Evolutionary conservation across 2,329 filamentous ascomycete genomes (phyloP).

Genomic region (Aspergillus versicolor): DNA sequence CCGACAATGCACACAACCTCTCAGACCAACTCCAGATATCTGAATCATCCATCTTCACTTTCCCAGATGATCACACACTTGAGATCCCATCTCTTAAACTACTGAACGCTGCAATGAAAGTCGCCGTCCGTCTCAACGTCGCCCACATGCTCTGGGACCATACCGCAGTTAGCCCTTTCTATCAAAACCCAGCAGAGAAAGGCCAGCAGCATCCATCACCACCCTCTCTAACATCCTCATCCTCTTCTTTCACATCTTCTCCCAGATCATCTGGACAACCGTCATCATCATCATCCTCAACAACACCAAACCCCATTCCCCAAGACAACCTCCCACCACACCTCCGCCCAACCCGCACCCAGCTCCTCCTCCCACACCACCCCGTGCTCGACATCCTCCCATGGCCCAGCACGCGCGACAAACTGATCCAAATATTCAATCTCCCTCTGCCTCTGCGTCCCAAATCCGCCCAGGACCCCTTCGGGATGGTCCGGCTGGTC

Average conservation of each 20-base stretch:
- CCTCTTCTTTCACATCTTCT: conserved; percentile 1
- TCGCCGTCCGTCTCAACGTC: conserved; percentile 50
- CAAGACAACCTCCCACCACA: conserved; percentile 43
- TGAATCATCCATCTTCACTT: conserved; percentile 25
- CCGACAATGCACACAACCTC: background rate
- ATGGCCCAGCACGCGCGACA: conserved; percentile 57
- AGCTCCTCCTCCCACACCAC: conserved; percentile 55
- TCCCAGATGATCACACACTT: conserved; percentile 51
- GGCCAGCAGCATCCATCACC: background rate
- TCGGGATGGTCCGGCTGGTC: conserved; percentile 53
- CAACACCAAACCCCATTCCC: background rate
- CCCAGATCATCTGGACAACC: background rate
- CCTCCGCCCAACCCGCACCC: conserved; percentile 53
- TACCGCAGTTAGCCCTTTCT: conserved; percentile 50
- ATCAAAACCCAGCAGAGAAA: conserved; percentile 10
- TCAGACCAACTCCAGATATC: conserved; percentile 11
- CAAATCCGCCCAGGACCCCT: conserved; percentile 45
- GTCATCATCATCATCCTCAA: background rate
- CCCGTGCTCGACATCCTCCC: conserved; percentile 59
- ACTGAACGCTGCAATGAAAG: conserved; percentile 48
- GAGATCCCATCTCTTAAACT: conserved; percentile 51
- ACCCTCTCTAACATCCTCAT: conserved; percentile 6
- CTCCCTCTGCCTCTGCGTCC: conserved; percentile 52
- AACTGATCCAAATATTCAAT: conserved; percentile 52
- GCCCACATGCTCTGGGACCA: conserved; percentile 48